Conservation (phyloP, 257 asterid genomes). For the Scutellaria barbata region DNA sequence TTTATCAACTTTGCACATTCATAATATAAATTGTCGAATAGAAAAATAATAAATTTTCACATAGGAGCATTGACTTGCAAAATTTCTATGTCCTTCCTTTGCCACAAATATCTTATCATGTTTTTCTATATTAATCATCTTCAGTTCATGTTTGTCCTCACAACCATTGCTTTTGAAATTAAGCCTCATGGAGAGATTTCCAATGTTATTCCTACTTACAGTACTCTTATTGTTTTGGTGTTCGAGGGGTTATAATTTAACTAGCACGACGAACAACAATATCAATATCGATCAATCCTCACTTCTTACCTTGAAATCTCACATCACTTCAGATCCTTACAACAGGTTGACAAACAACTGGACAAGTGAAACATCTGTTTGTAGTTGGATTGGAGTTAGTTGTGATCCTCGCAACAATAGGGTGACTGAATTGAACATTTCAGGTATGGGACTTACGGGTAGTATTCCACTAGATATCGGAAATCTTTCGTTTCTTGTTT, state of each 20-base stretch:
- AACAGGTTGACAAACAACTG: background rate
- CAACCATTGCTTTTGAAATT: background rate
- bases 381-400: too few species aligned
- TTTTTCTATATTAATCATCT: too few species aligned
- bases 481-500: slow-evolving; percentile 35
- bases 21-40: too few species aligned
- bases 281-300: background rate
- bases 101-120: too few species aligned
- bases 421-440: slow-evolving; percentile 24
- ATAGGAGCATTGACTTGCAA: too few species aligned
- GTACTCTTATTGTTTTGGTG: too few species aligned
- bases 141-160: too few species aligned
- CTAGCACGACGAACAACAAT: background rate
- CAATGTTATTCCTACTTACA: too few species aligned
- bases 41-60: too few species aligned
- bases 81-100: too few species aligned
- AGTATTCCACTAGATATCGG: slow-evolving; percentile 35
- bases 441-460: slow-evolving; percentile 29
- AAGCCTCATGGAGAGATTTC: too few species aligned
- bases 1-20: too few species aligned
- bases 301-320: slow-evolving; percentile 22
- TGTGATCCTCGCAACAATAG: slow-evolving; percentile 20
- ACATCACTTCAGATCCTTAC: slow-evolving; percentile 15
- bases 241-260: background rate
- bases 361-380: slow-evolving; percentile 9